Conservation (phyloP, 345 rosid species). For the Eucalyptus marginata region DNA sequence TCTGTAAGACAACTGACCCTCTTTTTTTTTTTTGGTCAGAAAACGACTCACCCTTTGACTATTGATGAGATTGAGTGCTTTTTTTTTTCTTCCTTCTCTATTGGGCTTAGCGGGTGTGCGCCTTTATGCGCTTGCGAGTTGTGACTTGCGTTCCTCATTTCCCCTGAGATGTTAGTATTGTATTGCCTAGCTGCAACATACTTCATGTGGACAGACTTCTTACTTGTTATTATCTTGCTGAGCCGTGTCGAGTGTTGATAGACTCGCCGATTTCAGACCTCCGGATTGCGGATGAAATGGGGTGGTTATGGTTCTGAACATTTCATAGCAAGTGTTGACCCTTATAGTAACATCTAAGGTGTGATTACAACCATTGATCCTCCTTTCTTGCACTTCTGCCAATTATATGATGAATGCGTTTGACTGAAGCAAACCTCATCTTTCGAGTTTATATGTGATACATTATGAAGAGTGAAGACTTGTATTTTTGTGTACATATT, state of each 20-base stretch:
- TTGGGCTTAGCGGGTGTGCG: background rate
- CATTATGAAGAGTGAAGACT: background rate
- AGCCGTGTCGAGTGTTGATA: background rate
- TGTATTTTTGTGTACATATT: background rate
- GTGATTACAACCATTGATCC: background rate
- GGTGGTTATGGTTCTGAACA: background rate
- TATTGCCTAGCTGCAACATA: background rate
- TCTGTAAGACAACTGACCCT: background rate
- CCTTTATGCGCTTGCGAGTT: background rate
- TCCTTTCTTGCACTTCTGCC: background rate
- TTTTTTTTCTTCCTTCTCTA: background rate
- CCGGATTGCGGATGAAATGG: background rate
- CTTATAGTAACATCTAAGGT: background rate
- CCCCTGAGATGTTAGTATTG: background rate
- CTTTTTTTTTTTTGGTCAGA: too few species aligned
- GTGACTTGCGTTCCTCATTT: background rate
- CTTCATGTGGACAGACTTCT: background rate
- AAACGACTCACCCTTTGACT: background rate
- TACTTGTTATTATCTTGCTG: background rate
- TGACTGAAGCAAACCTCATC: background rate
- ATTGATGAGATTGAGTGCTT: background rate
- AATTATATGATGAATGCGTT: background rate
- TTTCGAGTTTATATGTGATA: background rate
- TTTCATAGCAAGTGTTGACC: background rate
- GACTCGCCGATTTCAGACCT: background rate